Base-by-base conservation (phyloP, 2,329 filamentous ascomycete species). In the Beauveria sp. region DNA sequence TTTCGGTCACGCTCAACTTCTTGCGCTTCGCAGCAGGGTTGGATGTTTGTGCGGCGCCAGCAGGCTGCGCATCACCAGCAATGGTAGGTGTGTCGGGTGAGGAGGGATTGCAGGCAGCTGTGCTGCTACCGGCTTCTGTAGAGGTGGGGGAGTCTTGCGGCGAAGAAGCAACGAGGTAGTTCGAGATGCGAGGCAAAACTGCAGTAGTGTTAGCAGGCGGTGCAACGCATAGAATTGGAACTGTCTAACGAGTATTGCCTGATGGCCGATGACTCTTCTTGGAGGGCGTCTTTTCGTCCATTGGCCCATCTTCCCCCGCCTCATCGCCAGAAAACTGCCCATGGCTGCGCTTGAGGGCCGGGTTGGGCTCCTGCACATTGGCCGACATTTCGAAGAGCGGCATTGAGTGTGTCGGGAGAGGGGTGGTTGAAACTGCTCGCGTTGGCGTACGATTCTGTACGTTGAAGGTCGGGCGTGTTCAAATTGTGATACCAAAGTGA, bases 351-450 rank as follows among this genome's bases (percentile, higher is more conserved):
- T 83, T 83, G 57, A 75, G 73, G 53, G 72, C 70, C 30, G 70
- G 70, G 22, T 70, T 66, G 26, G 74, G 70, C 67, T 80, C 78
- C 68, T 77, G 75, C 34, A 80, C 73, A 63, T 83, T 82, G 14
- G 75, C 70, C 20, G 80, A 78, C 68, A 81, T 73, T 58, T 76
- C 72, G 50, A 75, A 71, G 28, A 83, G 72, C 68, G 81, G 76
- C 80, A 82, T 83, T 63, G 69, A 64, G 47, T 12, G 24, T 46
- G 14, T 56, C 7, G 7, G 18, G 14, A 26, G 34, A 16, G 12
- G 12, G 30, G n/a, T 20, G 24, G 22, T 16, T n/a, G 14, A 22
- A 22, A 22, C 14, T 18, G 30, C 12, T 12, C 12, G 5, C 30
- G 30, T 34, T 3, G 30, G 12, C 30, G 30, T 34, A 34, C 30